Percentiles rank a stretch among this genome's conserved stretches.
phyloP scores from a whole-genome alignment of 2,329 filamentous ascomycete genomes.

The Colletotrichum chlorophyti region DNA sequence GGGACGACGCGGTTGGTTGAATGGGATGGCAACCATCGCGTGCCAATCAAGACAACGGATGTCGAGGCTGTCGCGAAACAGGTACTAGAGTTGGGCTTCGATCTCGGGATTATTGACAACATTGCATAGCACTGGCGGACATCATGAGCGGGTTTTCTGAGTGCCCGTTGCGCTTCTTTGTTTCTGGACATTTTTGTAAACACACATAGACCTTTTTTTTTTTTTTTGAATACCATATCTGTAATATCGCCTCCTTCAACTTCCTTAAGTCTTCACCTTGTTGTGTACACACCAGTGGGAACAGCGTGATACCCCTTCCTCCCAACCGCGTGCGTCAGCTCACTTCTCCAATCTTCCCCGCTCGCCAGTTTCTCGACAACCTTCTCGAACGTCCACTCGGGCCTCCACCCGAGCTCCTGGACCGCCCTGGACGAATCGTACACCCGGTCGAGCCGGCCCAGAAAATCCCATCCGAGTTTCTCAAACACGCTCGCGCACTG shows the following conservation, averaged over 20 bases:
- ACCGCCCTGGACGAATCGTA: conserved; percentile 52
- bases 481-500: conserved; percentile 39
- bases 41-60: conserved; percentile 73
- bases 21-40: conserved; percentile 76
- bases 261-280: conserved; percentile 31
- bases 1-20: conserved; percentile 65
- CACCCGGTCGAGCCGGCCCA: conserved; percentile 49
- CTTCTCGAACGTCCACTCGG: conserved; percentile 47
- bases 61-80: conserved; percentile 62
- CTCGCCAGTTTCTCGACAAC: conserved; percentile 40
- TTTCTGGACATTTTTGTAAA: background rate
- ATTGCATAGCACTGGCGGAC: conserved; percentile 9
- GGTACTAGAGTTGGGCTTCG: conserved; percentile 57
- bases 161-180: background rate
- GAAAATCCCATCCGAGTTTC: conserved; percentile 43
- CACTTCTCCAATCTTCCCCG: conserved; percentile 47
- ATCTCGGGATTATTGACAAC: conserved; percentile 31
- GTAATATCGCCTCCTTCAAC: background rate
- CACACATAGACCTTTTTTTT: conserved; percentile 3
- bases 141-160: background rate
- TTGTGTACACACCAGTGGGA: conserved; percentile 51
- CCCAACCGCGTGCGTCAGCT: conserved; percentile 46
- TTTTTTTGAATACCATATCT: conserved; percentile 17
- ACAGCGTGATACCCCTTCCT: conserved; percentile 52
- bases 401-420: conserved; percentile 49